Base-by-base conservation (phyloP, 805 yeast genomes). In the Candida awuae region DNA sequence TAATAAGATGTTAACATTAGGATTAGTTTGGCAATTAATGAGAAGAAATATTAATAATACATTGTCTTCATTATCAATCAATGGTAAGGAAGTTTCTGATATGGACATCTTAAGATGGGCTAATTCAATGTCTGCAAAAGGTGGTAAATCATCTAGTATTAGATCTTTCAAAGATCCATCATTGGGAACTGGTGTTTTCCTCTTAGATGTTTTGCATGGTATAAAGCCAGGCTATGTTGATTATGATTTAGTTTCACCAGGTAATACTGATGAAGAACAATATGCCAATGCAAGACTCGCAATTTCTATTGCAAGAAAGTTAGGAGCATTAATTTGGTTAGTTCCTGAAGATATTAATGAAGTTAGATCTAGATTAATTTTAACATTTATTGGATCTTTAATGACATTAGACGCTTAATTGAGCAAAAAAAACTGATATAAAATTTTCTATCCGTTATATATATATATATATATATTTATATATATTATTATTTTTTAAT, bases 291-390 rank as follows among this genome's bases (percentile, higher is more conserved):
- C 97, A 16, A 83, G 85, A 68, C 74, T 92, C 59, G 98, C 98
- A 16, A 92, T 92, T 58, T 92, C 97, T 2, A 92, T 92, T 55
- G 98, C 98, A 26, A 83, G 98, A 73, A 92, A 92, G 64, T 68
- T 92, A 51, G 98, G 98, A 46, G 98, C 96, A 29, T 76, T 92
- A 59, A 92, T 92, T 55, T 92, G 97, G 97, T 73, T 92, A 51
- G 96, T 92, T n/a, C 98, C 98, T n/a, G 98, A 92, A 63, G 98
- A 92, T 66, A 92, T 92, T 55, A 84, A 80, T 54, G 97, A 90
- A 66, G 97, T 92, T 32, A 83, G 97, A 64, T 74, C 95, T 32
- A 78, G 97, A 62, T 78, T 92, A 66, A 84, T 92, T 42, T 74
- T 87, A 59, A 87, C 97, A 1, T 92, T 92, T 60, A 85, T 92